Conservation (phyloP, 2,329 filamentous ascomycete genomes). For the Canariomyces notabilis region DNA sequence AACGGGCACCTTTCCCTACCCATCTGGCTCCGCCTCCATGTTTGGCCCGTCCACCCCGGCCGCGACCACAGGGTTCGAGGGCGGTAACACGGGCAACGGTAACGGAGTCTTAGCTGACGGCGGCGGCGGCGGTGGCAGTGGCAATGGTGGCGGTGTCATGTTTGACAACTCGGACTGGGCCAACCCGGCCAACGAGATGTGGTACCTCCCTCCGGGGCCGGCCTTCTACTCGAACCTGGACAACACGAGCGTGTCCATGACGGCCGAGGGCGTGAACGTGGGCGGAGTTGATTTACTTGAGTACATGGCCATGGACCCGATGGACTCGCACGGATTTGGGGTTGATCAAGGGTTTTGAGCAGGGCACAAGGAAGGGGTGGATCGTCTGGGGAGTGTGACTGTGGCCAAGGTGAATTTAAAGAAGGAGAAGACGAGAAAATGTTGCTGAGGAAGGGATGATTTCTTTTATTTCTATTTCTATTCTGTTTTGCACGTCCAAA, state of each 20-base stretch:
- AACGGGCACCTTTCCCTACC: slow-evolving; percentile 50
- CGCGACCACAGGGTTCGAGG: slow-evolving; percentile 26
- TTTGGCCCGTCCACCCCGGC: slow-evolving; percentile 48
- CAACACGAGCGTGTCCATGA: slow-evolving; percentile 58
- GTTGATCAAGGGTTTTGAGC: slow-evolving; percentile 21
- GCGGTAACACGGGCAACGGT: slow-evolving; percentile 3
- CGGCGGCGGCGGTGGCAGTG: slow-evolving; percentile 12
- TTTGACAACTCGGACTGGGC: slow-evolving; percentile 50
- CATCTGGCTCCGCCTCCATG: slow-evolving; percentile 40
- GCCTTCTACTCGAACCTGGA: slow-evolving; percentile 62
- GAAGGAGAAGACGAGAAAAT: too few species aligned
- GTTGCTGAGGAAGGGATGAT: neutral
- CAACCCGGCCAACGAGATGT: slow-evolving; percentile 55
- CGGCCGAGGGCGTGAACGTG: slow-evolving; percentile 61
- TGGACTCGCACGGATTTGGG: slow-evolving; percentile 18
- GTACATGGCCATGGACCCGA: slow-evolving; percentile 59
- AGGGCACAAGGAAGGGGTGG: too few species aligned
- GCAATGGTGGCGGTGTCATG: slow-evolving; percentile 24
- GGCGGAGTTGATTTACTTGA: slow-evolving; percentile 63
- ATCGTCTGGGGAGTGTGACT: too few species aligned
- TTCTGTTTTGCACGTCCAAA: too few species aligned
- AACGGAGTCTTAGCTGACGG: slow-evolving; percentile 3
- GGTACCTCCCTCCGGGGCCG: slow-evolving; percentile 60
- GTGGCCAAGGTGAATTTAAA: too few species aligned
- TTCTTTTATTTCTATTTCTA: too few species aligned